Evolutionary conservation across 1,284 basidiomycete genomes (phyloP), one percentile per base, ranked within the genome.

Genomic region (Apiotrichum gamsii): DNA sequence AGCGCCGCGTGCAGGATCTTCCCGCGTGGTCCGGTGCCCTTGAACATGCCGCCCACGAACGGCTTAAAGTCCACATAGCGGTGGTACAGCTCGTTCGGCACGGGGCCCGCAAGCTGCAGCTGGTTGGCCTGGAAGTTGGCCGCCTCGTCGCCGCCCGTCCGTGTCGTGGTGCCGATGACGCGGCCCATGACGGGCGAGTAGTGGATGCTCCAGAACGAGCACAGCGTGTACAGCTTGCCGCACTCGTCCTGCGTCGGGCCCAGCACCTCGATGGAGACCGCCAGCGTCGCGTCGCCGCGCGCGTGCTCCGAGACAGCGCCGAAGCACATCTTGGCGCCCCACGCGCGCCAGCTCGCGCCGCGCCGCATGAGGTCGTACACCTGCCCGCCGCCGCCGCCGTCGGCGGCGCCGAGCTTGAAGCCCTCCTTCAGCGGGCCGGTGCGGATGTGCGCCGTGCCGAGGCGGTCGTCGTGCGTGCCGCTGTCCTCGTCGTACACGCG

Each of bases 21-120:
- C 1, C 77, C 77, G 9, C 69, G 54, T 23, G 76, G 51, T 3
- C 76, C 75, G 3, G 56, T 62, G 18, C 57, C 57, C 23, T 62
- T 59, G 59, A 77, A 78, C 70, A 78, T 75, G 29, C 66, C 69
- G 43, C 67, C 65, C 39, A 78, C 70, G 51, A 77, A 76, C 4
- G 69, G 59, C 36, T 68, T 69, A 59, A 76, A 78, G 28, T 75
- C 75, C 47, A 78, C 76, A 54, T 75, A 78, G 20, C 74, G 72
- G 57, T 75, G 74, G 21, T 75, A 73, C 14, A 78, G 68, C 35
- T 72, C 65, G 23, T 69, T 60, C 1, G 77, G 76, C 4, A 75
- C 70, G 3, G 77, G 76, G 0, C 77, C 77, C 3, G 64, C 55
- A 8, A 78, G 70, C 48, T 78, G 76, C 0, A 78, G 51, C 47